phyloP scores from a whole-genome alignment of 2,329 filamentous ascomycete genomes.

The Keithomyces neogunnii region DNA sequence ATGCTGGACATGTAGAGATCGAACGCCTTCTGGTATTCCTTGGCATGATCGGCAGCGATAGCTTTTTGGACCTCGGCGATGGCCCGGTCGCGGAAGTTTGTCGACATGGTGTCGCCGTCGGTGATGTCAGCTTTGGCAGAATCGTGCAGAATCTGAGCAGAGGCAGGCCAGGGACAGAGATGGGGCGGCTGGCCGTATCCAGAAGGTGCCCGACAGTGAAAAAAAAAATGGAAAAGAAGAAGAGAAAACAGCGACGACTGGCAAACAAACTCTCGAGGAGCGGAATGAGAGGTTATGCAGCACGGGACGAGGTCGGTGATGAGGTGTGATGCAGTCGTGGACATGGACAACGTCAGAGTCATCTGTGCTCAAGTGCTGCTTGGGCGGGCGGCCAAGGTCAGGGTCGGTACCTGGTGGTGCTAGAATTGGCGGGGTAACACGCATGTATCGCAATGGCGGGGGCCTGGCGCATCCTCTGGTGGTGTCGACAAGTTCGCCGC shows the following conservation, averaged over 20 bases:
- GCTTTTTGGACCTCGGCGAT: conserved; percentile 97
- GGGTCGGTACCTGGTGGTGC: not conserved
- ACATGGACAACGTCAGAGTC: conserved; percentile 2
- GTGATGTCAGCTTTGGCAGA: not conserved
- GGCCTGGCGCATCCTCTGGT: not conserved
- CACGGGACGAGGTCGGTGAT: not conserved
- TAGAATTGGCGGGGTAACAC: conserved; percentile 31
- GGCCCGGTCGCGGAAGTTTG: conserved; percentile 92
- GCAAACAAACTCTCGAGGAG: too few species aligned
- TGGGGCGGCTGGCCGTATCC: not conserved
- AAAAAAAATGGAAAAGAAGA: too few species aligned
- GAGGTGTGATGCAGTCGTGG: conserved; percentile 1
- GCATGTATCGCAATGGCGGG: not conserved
- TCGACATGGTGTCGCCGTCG: conserved; percentile 60
- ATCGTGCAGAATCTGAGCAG: not conserved
- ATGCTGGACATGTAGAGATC: conserved; percentile 92
- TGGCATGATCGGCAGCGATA: conserved; percentile 90
- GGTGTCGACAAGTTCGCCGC: too few species aligned
- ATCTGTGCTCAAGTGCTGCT: not conserved
- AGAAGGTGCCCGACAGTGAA: too few species aligned
- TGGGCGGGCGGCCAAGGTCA: not conserved
- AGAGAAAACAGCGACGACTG: too few species aligned
- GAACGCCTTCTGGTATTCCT: conserved; percentile 96
- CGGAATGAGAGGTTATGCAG: not conserved
- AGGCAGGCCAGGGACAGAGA: not conserved